Base-by-base conservation (phyloP, 2,329 filamentous ascomycete genomes). In the Aspergillus pseudoviridinutans region DNA sequence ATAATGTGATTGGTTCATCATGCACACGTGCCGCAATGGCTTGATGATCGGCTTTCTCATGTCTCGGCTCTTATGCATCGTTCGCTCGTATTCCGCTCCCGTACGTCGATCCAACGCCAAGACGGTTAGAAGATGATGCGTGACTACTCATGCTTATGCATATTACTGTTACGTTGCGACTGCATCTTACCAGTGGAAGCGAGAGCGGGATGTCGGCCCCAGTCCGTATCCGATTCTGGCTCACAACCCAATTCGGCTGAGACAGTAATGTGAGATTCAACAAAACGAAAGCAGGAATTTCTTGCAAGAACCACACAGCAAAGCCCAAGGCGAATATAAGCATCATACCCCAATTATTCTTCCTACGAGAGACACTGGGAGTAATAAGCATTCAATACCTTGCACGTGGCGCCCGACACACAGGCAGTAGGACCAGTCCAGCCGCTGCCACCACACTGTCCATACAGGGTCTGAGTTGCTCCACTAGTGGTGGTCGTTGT, bases 341-440 rank as follows among this genome's bases (percentile, higher is more conserved):
- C 32, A 17, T 5, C 5, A 38, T 38, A 17, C 8, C 17, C 12
- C 6, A 38, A 38, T 17, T n/a, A 46, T 10, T 12, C 8, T 12
- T 17, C 32, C 14, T 46, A 46, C 4, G 20, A 51, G 29, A 54
- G 20, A 32, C 60, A 79, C 51, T 60, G 58, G 27, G 49, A 57
- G 41, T 60, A 60, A n/a, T 38, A 60, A 22, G 52, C n/a, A 22
- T 57, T 57, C 47, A 54, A 50, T 20, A 14, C 51, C 14, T 46
- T 44, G 14, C 58, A 60, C 5, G 47, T 54, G 2, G 58, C 38
- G 24, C 55, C 55, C 9, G 55, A 52, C 2, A 25, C 50, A 50
- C 62, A 64, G n/a, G 38, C 55, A 12, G 60, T 62, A 8, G 60
- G 38, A 2, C 62, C 60, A 3, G 54, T 59, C 62, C 62, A 64